Base-by-base conservation (phyloP, 768 basidiomycete genomes). In the Kwoniella pini region DNA sequence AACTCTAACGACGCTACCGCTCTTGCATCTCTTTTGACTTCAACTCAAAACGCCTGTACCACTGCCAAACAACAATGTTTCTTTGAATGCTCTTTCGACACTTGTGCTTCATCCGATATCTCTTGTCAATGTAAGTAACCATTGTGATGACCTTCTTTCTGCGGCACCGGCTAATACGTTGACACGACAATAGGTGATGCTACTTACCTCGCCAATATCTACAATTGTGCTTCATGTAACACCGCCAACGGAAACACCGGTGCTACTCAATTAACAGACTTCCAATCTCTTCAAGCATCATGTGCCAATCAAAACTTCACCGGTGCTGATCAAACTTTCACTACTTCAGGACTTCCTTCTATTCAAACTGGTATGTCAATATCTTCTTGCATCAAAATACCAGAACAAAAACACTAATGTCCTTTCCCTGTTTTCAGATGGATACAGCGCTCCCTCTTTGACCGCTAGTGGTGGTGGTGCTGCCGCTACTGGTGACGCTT, bases 181-280 rank as follows among this genome's bases (percentile, higher is more conserved):
- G 7, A 36, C 15, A 36, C 15, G 33, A 36, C 33, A 7, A 50
- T 13, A 72, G 70, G 70, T 60, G 56, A 46, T 43, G 65, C 45
- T 10, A 24, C 65, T 11, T 74, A 74, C 72, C 70, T 77, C 59
- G 52, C 71, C 52, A 70, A 69, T 68, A 73, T 78, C 62, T 74
- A 59, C 72, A 71, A 75, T 71, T 77, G 77, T 62, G 77, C 63
- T 15, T 65, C 71, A 3, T 78, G 77, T 66, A 78, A 78, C 72
- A 70, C 75, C 33, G 71, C 65, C 46, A 77, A 79, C 68, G 65
- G 63, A 45, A 79, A 79, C 73, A 67, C 71, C 42, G 66, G 57
- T 13, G 60, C 70, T 12, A 79, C 77, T n/a, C 63, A 62, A 26
- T n/a, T 77, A 26, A 42, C 68, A 30, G 76, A 79, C 62, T 79